Conservation (phyloP, 345 rosid genomes). For the Populus alba region DNA sequence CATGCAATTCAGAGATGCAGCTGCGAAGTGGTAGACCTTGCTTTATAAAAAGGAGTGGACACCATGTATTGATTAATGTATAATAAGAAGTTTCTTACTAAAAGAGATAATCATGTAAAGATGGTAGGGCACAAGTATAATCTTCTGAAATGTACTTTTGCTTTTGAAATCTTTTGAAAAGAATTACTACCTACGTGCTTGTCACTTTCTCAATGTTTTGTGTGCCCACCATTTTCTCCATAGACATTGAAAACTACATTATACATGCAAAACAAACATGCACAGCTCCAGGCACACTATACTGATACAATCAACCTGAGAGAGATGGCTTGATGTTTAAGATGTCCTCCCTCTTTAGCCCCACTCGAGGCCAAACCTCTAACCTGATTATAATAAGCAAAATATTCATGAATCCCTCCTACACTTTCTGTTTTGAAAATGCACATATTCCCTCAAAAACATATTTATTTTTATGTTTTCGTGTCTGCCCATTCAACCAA, state of each 20-base stretch:
- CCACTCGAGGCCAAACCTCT: no score
- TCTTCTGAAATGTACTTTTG: constrained; percentile 37
- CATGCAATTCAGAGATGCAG: not conserved
- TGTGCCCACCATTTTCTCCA: constrained; percentile 35
- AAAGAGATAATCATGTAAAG: constrained; percentile 40
- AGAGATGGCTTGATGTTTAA: no score
- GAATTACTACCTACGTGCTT: constrained; percentile 12
- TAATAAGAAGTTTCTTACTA: constrained; percentile 42
- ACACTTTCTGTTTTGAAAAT: no score
- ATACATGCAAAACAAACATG: constrained; percentile 11
- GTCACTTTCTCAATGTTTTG: constrained; percentile 26
- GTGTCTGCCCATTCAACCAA: no score
- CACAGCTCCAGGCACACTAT: not conserved
- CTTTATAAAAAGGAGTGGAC: constrained; percentile 43
- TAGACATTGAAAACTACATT: constrained; percentile 4
- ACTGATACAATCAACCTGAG: no score
- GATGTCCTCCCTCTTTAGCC: no score
- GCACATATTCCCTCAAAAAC: no score
- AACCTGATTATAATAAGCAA: no score
- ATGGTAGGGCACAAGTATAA: constrained; percentile 52
- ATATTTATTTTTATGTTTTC: no score
- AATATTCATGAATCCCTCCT: no score
- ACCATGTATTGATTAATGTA: constrained; percentile 36
- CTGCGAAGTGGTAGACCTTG: constrained; percentile 16
- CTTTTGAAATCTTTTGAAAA: constrained; percentile 39